Conservation (phyloP, 2,329 filamentous ascomycete genomes). For the Sphaerulina populicola region DNA sequence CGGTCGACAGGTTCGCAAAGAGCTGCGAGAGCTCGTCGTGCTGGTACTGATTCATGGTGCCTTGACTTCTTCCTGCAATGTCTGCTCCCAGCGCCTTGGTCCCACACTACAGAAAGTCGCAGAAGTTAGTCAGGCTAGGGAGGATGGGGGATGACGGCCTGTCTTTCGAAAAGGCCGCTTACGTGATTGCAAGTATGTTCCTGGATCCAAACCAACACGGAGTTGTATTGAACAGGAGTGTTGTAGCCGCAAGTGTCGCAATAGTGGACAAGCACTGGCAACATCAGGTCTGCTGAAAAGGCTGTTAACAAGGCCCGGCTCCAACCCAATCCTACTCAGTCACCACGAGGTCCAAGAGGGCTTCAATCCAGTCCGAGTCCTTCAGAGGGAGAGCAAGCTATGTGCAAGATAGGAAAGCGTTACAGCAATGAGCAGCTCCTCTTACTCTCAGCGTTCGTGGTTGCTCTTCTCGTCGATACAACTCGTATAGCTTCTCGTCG, state of each 20-base stretch:
- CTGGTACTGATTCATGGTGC: constrained; percentile 46
- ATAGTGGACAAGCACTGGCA: constrained; percentile 29
- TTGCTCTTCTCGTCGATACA: constrained; percentile 20
- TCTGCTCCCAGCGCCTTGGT: constrained; percentile 37
- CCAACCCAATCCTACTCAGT: neutral
- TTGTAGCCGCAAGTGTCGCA: constrained; percentile 28
- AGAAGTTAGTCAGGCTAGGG: constrained; percentile 20
- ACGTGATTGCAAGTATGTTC: constrained; percentile 41
- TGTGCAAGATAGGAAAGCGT: constrained; percentile 9
- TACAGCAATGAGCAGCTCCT: constrained; percentile 10
- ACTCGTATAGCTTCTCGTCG: constrained; percentile 25
- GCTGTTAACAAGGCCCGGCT: neutral
- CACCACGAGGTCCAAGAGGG: neutral
- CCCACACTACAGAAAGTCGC: constrained; percentile 35
- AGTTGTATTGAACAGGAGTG: constrained; percentile 34
- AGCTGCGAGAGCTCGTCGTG: constrained; percentile 76
- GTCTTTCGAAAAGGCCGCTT: constrained; percentile 30
- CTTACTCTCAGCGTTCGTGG: constrained; percentile 11
- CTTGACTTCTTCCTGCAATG: constrained; percentile 39
- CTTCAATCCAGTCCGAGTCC: neutral
- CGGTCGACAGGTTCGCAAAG: constrained; percentile 50
- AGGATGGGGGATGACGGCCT: constrained; percentile 13
- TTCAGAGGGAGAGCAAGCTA: constrained; percentile 3
- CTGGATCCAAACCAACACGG: constrained; percentile 38
- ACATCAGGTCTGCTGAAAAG: constrained; percentile 13